Percentiles rank a stretch among this genome's conserved stretches.
These are phyloP conservation scores for Kodamaea alishanica DNA, from an alignment of 1,139 yeast species.

Conservation along the genomic window DNA sequence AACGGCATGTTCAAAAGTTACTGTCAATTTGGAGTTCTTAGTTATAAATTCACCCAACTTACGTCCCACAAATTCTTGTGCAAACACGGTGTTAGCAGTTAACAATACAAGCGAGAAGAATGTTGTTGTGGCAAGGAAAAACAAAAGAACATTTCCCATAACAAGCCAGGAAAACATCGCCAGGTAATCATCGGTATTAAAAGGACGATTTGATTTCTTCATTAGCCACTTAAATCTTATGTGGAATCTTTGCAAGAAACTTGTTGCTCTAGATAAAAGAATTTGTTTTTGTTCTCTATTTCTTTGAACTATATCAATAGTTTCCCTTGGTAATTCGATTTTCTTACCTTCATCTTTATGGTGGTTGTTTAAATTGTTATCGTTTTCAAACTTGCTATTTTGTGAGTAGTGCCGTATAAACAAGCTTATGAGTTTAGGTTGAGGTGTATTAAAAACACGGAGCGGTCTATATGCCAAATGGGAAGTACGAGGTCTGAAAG, in stretches of 20 bases:
- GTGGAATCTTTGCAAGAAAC: slow-evolving; percentile 46
- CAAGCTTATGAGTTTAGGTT: too few species aligned
- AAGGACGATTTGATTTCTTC: slow-evolving; percentile 55
- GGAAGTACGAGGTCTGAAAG: too few species aligned
- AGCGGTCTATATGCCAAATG: too few species aligned
- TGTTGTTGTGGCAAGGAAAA: slow-evolving; percentile 85
- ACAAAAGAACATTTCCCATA: slow-evolving; percentile 76
- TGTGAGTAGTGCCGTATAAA: too few species aligned
- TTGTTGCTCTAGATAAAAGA: slow-evolving; percentile 49
- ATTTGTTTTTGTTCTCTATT: slow-evolving; percentile 42
- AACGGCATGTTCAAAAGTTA: slow-evolving; percentile 88
- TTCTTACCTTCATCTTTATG: too few species aligned
- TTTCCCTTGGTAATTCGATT: too few species aligned
- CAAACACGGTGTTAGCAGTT: slow-evolving; percentile 79
- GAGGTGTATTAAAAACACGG: too few species aligned
- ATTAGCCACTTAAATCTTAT: slow-evolving; percentile 70
- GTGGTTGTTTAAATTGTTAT: too few species aligned
- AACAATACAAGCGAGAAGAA: slow-evolving; percentile 76
- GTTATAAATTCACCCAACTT: slow-evolving; percentile 80
- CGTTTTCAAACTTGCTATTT: too few species aligned
- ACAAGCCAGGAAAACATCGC: slow-evolving; percentile 90
- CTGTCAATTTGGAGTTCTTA: slow-evolving; percentile 78
- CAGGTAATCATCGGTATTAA: slow-evolving; percentile 81
- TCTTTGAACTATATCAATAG: slow-evolving; percentile 7
- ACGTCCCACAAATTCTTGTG: slow-evolving; percentile 84